Evolutionary conservation across 2,329 filamentous ascomycete genomes (phyloP).

Genomic region (Epichloe aotearoae): DNA sequence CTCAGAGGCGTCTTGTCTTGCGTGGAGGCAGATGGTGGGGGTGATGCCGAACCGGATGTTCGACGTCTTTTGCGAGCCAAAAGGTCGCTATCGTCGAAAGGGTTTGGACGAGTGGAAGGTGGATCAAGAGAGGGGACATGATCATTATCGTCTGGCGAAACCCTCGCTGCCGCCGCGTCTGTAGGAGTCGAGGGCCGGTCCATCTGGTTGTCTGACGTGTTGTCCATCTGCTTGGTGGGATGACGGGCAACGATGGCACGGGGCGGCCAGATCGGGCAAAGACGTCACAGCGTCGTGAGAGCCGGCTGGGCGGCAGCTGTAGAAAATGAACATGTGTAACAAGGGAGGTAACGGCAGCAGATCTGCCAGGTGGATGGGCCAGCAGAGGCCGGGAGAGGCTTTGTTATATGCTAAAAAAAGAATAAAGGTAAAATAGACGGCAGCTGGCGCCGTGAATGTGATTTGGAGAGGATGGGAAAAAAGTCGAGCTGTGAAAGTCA

Average conservation of each 20-base stretch:
- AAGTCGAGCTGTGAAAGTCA: neutral
- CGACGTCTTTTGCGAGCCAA: conserved; percentile 48
- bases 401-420: neutral
- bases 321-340: conserved; percentile 45
- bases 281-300: conserved; percentile 38
- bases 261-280: conserved; percentile 30
- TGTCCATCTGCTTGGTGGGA: conserved; percentile 4
- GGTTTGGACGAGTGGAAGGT: conserved; percentile 48
- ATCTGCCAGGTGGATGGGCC: neutral
- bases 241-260: conserved; percentile 13
- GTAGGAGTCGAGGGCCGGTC: conserved; percentile 35
- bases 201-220: conserved; percentile 27
- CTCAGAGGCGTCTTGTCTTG: neutral
- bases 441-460: conserved; percentile 1
- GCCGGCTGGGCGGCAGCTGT: conserved; percentile 39
- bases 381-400: neutral
- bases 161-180: conserved; percentile 30
- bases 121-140: conserved; percentile 40
- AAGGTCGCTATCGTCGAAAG: conserved; percentile 45
- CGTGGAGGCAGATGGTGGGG: conserved; percentile 32
- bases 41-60: conserved; percentile 42
- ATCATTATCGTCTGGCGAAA: conserved; percentile 31
- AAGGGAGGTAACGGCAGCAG: conserved; percentile 11
- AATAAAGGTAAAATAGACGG: neutral
- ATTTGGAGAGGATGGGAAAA: neutral